Evolutionary conservation across 2,329 filamentous ascomycete species (phyloP).

Genomic region (Zarea fungicola): DNA sequence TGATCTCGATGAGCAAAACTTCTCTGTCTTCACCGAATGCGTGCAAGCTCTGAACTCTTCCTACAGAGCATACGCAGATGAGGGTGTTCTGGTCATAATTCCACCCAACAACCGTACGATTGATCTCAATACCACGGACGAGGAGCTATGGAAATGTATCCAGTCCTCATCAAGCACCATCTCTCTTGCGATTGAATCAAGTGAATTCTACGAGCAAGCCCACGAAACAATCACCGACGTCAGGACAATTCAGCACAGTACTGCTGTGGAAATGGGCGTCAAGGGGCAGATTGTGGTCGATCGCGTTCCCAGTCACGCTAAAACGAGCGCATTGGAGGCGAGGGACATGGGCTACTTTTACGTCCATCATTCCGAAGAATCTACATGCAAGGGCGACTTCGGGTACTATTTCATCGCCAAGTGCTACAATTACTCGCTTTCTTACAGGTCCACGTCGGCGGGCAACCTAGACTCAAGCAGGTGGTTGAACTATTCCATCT

Average conservation of each 20-base stretch:
- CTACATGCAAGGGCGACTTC: conserved; percentile 1
- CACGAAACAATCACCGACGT: not conserved
- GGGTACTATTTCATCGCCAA: not conserved
- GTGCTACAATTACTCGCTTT: not conserved
- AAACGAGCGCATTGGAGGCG: not conserved
- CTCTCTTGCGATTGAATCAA: conserved; percentile 6
- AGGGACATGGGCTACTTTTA: not conserved
- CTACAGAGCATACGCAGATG: conserved; percentile 5
- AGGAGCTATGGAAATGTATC: conserved; percentile 4
- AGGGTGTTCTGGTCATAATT: conserved; percentile 1
- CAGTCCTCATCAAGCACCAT: conserved; percentile 1
- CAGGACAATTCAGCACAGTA: not conserved
- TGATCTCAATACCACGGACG: not conserved
- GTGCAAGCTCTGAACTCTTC: not conserved
- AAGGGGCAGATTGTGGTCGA: conserved; percentile 2
- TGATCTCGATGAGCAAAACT: conserved; percentile 1
- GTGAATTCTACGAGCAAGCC: conserved; percentile 1
- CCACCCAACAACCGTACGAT: conserved; percentile 2
- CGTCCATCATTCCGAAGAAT: not conserved
- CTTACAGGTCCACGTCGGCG: not conserved
- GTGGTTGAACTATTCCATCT: conserved; percentile 1
- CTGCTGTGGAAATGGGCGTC: conserved; percentile 3
- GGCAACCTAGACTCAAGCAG: conserved; percentile 1
- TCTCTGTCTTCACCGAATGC: not conserved
- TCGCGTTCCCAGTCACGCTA: not conserved